Percentiles rank a stretch among this genome's conserved stretches.
Conservation (phyloP, 495 filamentous ascomycete species). For the Tricharina praecox region DNA sequence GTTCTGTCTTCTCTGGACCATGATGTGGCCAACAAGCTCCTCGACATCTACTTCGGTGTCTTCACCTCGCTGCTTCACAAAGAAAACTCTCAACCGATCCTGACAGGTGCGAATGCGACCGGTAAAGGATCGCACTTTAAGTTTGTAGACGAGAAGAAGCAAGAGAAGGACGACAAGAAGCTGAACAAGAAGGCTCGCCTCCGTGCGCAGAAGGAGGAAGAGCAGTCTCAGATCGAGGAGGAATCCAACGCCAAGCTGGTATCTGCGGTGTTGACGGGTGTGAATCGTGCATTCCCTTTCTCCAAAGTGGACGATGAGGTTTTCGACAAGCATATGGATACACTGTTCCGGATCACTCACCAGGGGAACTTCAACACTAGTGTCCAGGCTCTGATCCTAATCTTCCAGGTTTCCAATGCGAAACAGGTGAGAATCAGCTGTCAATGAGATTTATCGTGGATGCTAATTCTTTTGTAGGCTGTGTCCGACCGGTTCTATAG, state of each 20-base stretch:
- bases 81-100: slow-evolving; percentile 17
- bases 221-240: slow-evolving; percentile 40
- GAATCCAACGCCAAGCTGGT: slow-evolving; percentile 78
- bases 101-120: slow-evolving; percentile 25
- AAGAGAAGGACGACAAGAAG: slow-evolving; percentile 15
- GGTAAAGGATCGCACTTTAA: slow-evolving; percentile 19
- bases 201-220: slow-evolving; percentile 33
- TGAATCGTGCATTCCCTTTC: slow-evolving; percentile 91
- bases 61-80: slow-evolving; percentile 66
- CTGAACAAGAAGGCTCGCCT: slow-evolving; percentile 21
- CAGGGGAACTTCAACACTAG: slow-evolving; percentile 98
- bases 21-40: slow-evolving; percentile 57
- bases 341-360: slow-evolving; percentile 84
- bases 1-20: slow-evolving; percentile 62
- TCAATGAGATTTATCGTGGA: background rate
- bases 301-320: slow-evolving; percentile 51
- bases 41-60: slow-evolving; percentile 76
- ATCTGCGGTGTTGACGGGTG: slow-evolving; percentile 75
- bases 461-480: slow-evolving; percentile 18
- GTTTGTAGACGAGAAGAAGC: slow-evolving; percentile 10
- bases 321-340: slow-evolving; percentile 58
- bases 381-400: slow-evolving; percentile 86
- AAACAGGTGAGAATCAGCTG: slow-evolving; percentile 40
- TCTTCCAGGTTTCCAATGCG: slow-evolving; percentile 72
- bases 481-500: slow-evolving; percentile 81